phyloP scores from a whole-genome alignment of 1,284 basidiomycete species.

The Neonothopanus nambi region DNA sequence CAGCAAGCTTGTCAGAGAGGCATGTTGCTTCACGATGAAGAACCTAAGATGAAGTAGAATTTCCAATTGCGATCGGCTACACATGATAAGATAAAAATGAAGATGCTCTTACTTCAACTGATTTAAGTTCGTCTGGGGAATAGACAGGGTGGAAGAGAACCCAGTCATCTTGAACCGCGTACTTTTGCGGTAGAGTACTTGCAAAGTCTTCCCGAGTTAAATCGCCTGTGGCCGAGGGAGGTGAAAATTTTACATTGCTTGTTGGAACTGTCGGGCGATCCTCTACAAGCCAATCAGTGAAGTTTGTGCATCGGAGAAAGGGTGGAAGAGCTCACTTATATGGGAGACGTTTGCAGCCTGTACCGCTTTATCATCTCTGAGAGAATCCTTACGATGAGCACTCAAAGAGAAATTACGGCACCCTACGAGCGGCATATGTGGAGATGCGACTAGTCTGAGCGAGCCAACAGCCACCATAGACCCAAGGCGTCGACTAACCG shows the following conservation, averaged over 20 bases:
- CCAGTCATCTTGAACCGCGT: slow-evolving; percentile 59
- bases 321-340: not conserved
- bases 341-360: slow-evolving; percentile 8
- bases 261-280: not conserved
- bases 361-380: slow-evolving; percentile 1
- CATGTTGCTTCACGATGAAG: slow-evolving; percentile 69
- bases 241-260: not conserved
- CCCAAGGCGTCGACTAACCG: slow-evolving; percentile 1
- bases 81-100: not conserved
- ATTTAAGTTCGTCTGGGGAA: slow-evolving; percentile 72
- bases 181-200: not conserved
- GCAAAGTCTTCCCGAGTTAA: too few species aligned
- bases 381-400: not conserved
- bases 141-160: slow-evolving; percentile 85
- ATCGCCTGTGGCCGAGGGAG: not conserved
- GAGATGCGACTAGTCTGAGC: not conserved
- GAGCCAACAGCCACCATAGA: not conserved
- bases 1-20: slow-evolving; percentile 73
- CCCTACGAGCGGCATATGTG: too few species aligned
- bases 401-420: not conserved
- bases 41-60: slow-evolving; percentile 45
- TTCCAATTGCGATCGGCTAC: not conserved
- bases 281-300: not conserved
- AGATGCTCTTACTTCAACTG: slow-evolving; percentile 71
- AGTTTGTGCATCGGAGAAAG: not conserved